Base-by-base conservation (phyloP, 495 filamentous ascomycete genomes). In the Hypoxylon lenormandii region DNA sequence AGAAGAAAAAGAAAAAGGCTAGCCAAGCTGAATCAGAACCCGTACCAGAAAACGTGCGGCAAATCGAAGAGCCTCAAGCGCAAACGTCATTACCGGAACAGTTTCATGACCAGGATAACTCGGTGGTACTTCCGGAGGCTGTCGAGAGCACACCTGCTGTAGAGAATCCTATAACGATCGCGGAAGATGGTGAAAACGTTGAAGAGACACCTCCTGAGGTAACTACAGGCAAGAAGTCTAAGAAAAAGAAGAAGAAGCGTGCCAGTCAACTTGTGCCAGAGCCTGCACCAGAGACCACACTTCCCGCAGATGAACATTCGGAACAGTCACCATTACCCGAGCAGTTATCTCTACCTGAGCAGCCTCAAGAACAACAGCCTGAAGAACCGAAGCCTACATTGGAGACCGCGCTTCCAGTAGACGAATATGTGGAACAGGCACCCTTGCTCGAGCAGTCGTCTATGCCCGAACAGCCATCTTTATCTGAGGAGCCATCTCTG, bases 1-100 rank as follows among this genome's bases (percentile, higher is more conserved):
- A 74, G 45, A 75, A 74, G 69, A 73, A 76, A 66, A 77, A 76
- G 71, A 70, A 73, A 65, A 72, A 54, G 37, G 65, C 51, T 28
- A 66, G 61, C 50, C 69, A 72, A 60, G 63, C 47, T 11, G 66
- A 65, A 48, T 48, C 45, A 28, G 64, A 68, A 36, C 47, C 33
- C 45, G 37, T 19, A 50, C 45, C 51, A 45, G 67, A 74, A 28
- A 60, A 15, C 45, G 33, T 51, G n/a, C 55, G 59, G 51, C 58
- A 51, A 61, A 51, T 54, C 60, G 60, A 62, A 47, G 65, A 68
- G 18, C 3, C 47, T 45, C 46, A 64, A 50, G 7, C 52, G 26
- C 40, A 55, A 21, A 21, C 30, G 6, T 22, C 13, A 16, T 49
- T 45, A 12, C 26, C 46, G 7, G 48, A 50, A 16, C 43, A 21